Percentiles rank a stretch among this genome's conserved stretches.
Conservation (phyloP, 495 filamentous ascomycete genomes). For the Talaromyces adpressus region DNA sequence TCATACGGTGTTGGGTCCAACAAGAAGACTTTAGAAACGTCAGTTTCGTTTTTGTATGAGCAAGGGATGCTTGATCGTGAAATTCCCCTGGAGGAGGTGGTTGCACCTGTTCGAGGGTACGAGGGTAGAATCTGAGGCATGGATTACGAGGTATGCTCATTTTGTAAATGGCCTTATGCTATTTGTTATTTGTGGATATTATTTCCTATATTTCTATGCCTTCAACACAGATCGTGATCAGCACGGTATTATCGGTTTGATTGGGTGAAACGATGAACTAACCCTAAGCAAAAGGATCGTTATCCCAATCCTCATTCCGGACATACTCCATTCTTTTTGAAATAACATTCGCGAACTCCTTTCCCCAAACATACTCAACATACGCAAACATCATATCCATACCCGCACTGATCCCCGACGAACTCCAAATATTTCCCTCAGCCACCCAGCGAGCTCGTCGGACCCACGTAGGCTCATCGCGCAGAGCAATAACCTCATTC, state of each 20-base stretch:
- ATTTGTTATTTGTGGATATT: too few species aligned
- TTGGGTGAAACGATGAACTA: neutral
- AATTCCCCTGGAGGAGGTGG: neutral
- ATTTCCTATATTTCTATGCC: too few species aligned
- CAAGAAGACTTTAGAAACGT: neutral
- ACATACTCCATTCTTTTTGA: slow-evolving; percentile 6
- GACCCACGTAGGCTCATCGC: neutral
- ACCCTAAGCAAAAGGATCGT: slow-evolving; percentile 2
- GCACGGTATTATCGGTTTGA: too few species aligned
- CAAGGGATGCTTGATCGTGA: neutral
- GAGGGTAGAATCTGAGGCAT: neutral
- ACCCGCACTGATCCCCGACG: slow-evolving; percentile 19
- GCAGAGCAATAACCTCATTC: neutral
- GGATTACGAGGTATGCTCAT: neutral
- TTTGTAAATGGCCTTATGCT: neutral
- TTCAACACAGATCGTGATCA: too few species aligned
- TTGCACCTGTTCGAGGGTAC: neutral
- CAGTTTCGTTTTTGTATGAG: neutral
- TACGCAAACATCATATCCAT: slow-evolving; percentile 23
- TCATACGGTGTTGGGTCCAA: too few species aligned
- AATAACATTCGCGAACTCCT: slow-evolving; percentile 1
- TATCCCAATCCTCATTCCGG: slow-evolving; percentile 5
- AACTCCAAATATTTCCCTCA: slow-evolving; percentile 16
- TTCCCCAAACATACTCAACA: slow-evolving; percentile 8
- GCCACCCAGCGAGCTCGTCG: slow-evolving; percentile 2